Evolutionary conservation across 768 basidiomycete genomes (phyloP).

Genomic region (Panaeolus papilionaceus): DNA sequence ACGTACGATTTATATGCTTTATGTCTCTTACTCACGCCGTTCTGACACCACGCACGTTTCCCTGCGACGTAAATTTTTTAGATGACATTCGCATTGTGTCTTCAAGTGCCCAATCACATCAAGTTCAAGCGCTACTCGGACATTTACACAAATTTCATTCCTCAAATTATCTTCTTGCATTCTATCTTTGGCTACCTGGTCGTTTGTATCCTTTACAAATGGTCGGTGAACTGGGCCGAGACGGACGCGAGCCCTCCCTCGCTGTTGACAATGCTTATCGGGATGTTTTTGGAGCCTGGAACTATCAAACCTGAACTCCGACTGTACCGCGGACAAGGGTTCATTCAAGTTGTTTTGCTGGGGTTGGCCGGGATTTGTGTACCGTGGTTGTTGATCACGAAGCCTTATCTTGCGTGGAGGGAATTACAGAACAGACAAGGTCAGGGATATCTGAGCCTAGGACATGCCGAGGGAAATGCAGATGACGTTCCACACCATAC

Average conservation of each 20-base stretch:
- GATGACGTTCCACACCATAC: conserved; percentile 59
- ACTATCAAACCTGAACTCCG: conserved; percentile 69
- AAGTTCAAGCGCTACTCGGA: conserved; percentile 88
- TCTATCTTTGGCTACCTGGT: conserved; percentile 98
- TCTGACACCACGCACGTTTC: conserved; percentile 9
- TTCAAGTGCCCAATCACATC: conserved; percentile 95
- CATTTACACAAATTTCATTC: conserved; percentile 94
- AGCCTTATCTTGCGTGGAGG: conserved; percentile 91
- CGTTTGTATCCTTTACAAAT: conserved; percentile 95
- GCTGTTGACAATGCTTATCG: conserved; percentile 93
- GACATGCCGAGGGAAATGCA: conserved; percentile 59
- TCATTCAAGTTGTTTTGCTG: conserved; percentile 81
- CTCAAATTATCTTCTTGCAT: conserved; percentile 96
- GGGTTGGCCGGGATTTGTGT: conserved; percentile 86
- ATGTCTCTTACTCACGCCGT: conserved; percentile 8
- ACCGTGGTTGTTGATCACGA: conserved; percentile 91
- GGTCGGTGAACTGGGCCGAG: conserved; percentile 90
- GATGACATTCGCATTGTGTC: conserved; percentile 99
- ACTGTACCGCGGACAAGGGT: conserved; percentile 88
- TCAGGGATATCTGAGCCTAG: conserved; percentile 83
- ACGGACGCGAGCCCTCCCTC: conserved; percentile 79
- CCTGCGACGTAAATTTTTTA: conserved; percentile 38
- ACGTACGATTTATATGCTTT: conserved; percentile 60
- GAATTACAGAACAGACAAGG: conserved; percentile 85
- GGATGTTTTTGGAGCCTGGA: conserved; percentile 95